Conservation (phyloP, 208 protist genomes). For the Vickermania ingenoplastis region DNA sequence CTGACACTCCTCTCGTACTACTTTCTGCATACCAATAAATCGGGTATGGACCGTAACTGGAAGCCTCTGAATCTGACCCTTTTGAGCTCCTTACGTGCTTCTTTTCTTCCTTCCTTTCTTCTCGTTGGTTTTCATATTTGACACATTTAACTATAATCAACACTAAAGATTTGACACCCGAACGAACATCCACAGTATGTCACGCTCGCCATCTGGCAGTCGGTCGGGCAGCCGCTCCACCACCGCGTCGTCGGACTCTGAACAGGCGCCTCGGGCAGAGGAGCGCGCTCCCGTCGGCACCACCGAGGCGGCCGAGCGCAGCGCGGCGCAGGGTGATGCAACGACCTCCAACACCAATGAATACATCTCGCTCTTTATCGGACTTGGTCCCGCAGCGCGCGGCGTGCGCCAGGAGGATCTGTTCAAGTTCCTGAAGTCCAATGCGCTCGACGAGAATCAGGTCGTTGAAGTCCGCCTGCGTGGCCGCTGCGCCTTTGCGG, state of each 20-base stretch:
- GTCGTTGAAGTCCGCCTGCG: constrained; percentile 39
- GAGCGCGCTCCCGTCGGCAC: background rate
- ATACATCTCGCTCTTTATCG: constrained; percentile 48
- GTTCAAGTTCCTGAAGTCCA: constrained; percentile 13
- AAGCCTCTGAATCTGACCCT: too few species aligned
- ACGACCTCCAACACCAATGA: constrained; percentile 1
- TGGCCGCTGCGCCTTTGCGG: constrained; percentile 65
- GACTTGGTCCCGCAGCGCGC: constrained; percentile 38
- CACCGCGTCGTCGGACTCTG: background rate
- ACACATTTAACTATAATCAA: too few species aligned
- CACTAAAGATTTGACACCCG: too few species aligned
- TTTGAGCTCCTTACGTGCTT: background rate
- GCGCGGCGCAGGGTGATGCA: background rate
- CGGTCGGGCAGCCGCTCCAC: constrained; percentile 1
- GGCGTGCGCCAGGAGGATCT: constrained; percentile 18
- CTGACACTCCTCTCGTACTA: too few species aligned
- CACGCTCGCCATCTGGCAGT: constrained; percentile 1
- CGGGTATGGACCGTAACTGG: too few species aligned
- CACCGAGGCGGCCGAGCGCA: background rate
- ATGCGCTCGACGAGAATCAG: constrained; percentile 11
- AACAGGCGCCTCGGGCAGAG: background rate
- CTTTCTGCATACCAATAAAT: too few species aligned
- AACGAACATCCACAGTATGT: constrained; percentile 3
- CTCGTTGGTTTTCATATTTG: constrained; percentile 8
- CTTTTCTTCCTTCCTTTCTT: constrained; percentile 9